A percentile compares a stretch with the other conserved stretches of the same genome.
Conservation (phyloP, 2,329 filamentous ascomycete genomes). For the Xylaria sp. region DNA sequence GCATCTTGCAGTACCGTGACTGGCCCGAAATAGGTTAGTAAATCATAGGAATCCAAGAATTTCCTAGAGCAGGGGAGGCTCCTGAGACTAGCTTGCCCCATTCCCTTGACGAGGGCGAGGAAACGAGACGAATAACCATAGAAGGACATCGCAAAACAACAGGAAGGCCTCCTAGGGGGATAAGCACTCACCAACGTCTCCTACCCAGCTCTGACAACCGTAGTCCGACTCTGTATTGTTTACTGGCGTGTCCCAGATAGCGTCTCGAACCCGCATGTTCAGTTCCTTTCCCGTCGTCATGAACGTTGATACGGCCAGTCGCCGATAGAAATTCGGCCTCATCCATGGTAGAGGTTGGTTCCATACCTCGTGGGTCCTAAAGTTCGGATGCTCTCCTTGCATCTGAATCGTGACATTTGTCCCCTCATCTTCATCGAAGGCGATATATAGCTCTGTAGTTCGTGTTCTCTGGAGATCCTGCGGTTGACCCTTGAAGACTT, state of each 20-base stretch:
- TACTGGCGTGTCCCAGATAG: slow-evolving; percentile 42
- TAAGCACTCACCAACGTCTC: slow-evolving; percentile 40
- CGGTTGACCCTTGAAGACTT: slow-evolving; percentile 47
- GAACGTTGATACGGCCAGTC: slow-evolving; percentile 45
- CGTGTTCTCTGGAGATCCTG: slow-evolving; percentile 46
- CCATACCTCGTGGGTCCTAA: slow-evolving; percentile 43
- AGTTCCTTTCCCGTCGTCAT: slow-evolving; percentile 37
- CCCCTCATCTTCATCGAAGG: slow-evolving; percentile 45
- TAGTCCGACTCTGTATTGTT: slow-evolving; percentile 46
- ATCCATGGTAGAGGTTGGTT: slow-evolving; percentile 42
- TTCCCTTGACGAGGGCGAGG: background rate
- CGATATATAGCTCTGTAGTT: slow-evolving; percentile 46
- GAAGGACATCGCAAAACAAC: background rate
- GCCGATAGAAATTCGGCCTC: slow-evolving; percentile 45
- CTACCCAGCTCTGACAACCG: slow-evolving; percentile 46
- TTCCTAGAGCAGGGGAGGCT: background rate
- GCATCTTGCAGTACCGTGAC: slow-evolving; percentile 46
- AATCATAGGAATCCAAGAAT: background rate
- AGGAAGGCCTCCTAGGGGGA: background rate
- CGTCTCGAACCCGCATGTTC: slow-evolving; percentile 42
- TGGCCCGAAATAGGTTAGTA: slow-evolving; percentile 25
- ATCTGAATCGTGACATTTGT: slow-evolving; percentile 48
- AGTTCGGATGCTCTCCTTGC: slow-evolving; percentile 44
- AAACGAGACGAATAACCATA: background rate
- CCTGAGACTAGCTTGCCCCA: background rate